Evolutionary conservation across 2,329 filamentous ascomycete species (phyloP), one percentile per base, ranked within the genome.

Genomic region (Hymenoscyphus fructigenus): DNA sequence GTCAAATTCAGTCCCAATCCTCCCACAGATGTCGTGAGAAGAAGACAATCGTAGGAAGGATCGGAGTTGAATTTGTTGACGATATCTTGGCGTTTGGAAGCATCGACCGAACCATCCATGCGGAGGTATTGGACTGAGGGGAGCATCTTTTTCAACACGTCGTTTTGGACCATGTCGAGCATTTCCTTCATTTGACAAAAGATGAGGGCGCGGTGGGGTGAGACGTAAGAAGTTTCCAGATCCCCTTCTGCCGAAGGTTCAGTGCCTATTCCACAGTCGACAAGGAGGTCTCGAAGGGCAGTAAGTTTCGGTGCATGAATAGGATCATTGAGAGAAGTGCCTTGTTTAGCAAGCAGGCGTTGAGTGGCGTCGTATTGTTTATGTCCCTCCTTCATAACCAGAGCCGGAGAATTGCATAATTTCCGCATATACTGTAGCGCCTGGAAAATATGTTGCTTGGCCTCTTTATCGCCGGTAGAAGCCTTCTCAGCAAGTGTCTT

Each of bases 111-210:
- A 36, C 95, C 95, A 73, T 99, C 96, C 38, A 99, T 86, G n/a
- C 96, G 91, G 65, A 98, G 86, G 75, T 90, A 97, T 44, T 96
- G 95, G 5, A 97, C 93, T 0, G 90, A 91, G 0, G 95, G 95
- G n/a, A 99, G 84, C 79, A 98, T 84, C 74, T 91, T 90, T 77
- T 92, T 92, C 47, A 99, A 81, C 0, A 99, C 95, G 65, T 94
- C 93, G 72, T 91, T 92, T 76, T 98, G 93, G 2, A 99, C 96
- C 87, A 99, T 98, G 77, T 99, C 95, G 28, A 99, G 84, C 96
- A 99, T 99, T 78, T 99, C 95, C 79, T 99, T 99, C 92, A 99
- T 97, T 77, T 99, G 95, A 74, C 95, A 99, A 83, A 99, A 99
- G 70, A 99, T 91, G 32, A 99, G 86, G 0, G 95, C 96, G 56